These are phyloP conservation scores for Fraxinus sp. DNA, from an alignment of 305 asterid genomes.

Conservation along the genomic window DNA sequence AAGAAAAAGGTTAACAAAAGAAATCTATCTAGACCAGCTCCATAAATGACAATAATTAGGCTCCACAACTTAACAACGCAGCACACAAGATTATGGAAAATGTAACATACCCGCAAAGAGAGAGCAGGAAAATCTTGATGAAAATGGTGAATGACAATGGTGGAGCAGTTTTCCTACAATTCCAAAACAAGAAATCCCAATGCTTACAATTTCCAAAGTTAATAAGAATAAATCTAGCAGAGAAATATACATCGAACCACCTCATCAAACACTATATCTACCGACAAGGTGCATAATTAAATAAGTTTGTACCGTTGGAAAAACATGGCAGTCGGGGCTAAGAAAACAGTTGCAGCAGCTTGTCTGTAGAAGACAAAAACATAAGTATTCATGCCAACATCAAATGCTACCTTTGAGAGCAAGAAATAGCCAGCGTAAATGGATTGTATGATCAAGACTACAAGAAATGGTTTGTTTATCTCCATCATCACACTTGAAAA, in stretches of 20 bases:
- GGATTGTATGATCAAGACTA: slow-evolving; percentile 45
- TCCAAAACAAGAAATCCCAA: background rate
- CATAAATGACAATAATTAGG: no score
- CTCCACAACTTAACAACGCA: no score
- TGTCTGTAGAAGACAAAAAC: slow-evolving; percentile 90
- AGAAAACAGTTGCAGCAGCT: slow-evolving; percentile 73
- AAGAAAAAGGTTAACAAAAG: no score
- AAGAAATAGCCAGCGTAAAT: slow-evolving; percentile 78
- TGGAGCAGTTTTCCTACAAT: slow-evolving; percentile 76
- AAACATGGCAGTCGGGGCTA: slow-evolving; percentile 65
- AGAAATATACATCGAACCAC: background rate
- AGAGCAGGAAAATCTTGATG: slow-evolving; percentile 71
- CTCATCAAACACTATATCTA: background rate
- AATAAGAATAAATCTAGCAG: background rate
- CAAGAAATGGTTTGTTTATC: slow-evolving; percentile 38
- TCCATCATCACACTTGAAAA: slow-evolving; percentile 27
- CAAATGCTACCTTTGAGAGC: slow-evolving; percentile 79
- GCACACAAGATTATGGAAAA: background rate
- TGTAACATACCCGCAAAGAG: slow-evolving; percentile 60
- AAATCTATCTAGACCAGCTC: no score
- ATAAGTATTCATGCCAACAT: slow-evolving; percentile 77
- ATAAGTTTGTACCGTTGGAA: slow-evolving; percentile 44
- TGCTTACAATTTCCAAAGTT: background rate
- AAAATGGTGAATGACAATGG: slow-evolving; percentile 53
- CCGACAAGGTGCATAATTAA: no score